Base-by-base conservation (phyloP, 23 red algal species). In the Gracilaria domingensis region DNA sequence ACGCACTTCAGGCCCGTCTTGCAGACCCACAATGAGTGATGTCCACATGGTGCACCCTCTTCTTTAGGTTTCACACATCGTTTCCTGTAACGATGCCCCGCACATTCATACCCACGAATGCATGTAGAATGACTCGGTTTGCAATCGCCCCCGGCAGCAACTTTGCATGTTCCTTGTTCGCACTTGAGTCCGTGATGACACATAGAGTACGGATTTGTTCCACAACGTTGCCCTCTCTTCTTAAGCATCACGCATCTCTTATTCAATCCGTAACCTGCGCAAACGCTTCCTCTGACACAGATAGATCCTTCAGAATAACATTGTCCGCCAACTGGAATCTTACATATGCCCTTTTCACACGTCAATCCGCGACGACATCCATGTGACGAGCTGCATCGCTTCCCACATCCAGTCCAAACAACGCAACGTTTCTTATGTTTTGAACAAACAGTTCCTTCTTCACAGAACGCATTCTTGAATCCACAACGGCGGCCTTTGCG, bases 201-300 rank as follows among this genome's bases (percentile, higher is more conserved):
- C 33, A 39, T 50, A 14, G 23, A 40, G 20, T 50, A 61, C 13
- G 0, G 59, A 12, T 8, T 34, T 12, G 16, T 2, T 67, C 64
- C 60, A 26, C 81, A 85, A 17, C 25, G 23, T 34, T 39, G 33
- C 13, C 86, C 86, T 6, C n/a, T 1, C 2, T 1, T 34, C 72
- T 58, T 89, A 49, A 71, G 86, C 25, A 37, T 64, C 38, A 89
- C 72, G 34, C 86, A 89, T 51, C 21, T 78, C 86, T 89, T 89
- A 0, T 48, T 45, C 5, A 25, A 21, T 24, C 42, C 34, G 0
- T 26, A 12, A 12, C 86, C 86, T 28, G 73, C 73, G 53, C 86
- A 89, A 29, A 80, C 55, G 25, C 40, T 40, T 60, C 86, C 86
- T 28, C 33, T 29, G 49, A 60, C 83, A 87, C 83, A 87, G 26